Evolutionary conservation across 106 monocot genomes (phyloP).

Genomic region (Chionographis japonica): DNA sequence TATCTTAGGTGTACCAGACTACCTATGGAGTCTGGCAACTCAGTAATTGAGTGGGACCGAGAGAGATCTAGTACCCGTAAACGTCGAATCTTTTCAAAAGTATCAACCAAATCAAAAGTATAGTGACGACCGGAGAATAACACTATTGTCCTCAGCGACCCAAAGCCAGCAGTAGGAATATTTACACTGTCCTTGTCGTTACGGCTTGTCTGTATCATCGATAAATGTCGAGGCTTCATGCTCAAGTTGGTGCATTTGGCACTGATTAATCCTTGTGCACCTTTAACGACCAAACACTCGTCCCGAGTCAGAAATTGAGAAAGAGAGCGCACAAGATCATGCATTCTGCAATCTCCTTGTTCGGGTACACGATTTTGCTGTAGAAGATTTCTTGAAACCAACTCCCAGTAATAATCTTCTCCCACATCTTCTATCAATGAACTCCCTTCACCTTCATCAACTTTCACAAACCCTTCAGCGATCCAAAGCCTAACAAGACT

Average conservation of each 20-base stretch:
- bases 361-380: slow-evolving; percentile 1
- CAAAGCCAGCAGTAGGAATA: no score
- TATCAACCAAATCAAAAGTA: no score
- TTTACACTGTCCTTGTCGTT: not conserved
- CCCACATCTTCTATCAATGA: slow-evolving; percentile 24
- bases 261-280: not conserved
- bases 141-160: no score
- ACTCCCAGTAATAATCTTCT: slow-evolving; percentile 35
- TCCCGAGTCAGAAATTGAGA: slow-evolving; percentile 18
- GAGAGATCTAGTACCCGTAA: no score
- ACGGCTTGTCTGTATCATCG: not conserved
- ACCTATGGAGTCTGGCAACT: no score
- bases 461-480: slow-evolving; percentile 37
- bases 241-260: not conserved
- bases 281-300: slow-evolving; percentile 14
- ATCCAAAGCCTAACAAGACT: slow-evolving; percentile 36
- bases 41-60: no score
- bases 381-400: slow-evolving; percentile 32
- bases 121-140: no score
- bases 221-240: slow-evolving; percentile 14
- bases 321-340: slow-evolving; percentile 33
- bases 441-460: not conserved
- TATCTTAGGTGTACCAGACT: no score
- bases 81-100: no score
- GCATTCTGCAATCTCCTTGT: slow-evolving; percentile 17